Conservation (phyloP, 768 basidiomycete species). For the Epithele typhae region DNA sequence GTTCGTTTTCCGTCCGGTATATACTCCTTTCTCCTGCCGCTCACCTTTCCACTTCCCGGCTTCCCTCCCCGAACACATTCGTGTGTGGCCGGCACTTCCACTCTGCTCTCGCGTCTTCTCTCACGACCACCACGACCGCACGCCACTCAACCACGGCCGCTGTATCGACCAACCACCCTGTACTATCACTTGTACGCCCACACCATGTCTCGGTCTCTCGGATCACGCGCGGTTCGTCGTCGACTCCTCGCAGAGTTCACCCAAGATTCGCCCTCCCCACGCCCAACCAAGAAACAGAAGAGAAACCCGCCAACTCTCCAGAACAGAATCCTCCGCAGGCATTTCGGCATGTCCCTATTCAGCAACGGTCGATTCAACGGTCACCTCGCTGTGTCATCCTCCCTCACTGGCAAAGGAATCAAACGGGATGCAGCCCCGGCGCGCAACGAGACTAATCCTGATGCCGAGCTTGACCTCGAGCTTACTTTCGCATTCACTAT, state of each 20-base stretch:
- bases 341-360: constrained; percentile 18
- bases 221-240: neutral
- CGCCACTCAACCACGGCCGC: neutral
- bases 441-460: constrained; percentile 56
- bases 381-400: constrained; percentile 34
- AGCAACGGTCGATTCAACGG: constrained; percentile 9
- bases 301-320: constrained; percentile 26
- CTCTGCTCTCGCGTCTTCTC: too few relatives aligned
- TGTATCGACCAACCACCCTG: constrained; percentile 8
- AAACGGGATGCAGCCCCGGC: constrained; percentile 27
- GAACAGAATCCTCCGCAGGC: constrained; percentile 23
- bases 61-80: constrained; percentile 1
- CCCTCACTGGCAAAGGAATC: constrained; percentile 46
- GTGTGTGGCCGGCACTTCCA: too few relatives aligned
- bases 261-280: constrained; percentile 29
- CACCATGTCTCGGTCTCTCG: too few relatives aligned
- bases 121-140: too few relatives aligned
- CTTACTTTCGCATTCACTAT: constrained; percentile 80
- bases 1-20: constrained; percentile 18
- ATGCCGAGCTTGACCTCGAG: constrained; percentile 74
- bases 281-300: constrained; percentile 44
- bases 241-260: constrained; percentile 7
- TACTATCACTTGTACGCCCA: constrained; percentile 8
- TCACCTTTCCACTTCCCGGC: constrained; percentile 10
- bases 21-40: neutral